Percentiles rank a stretch among this genome's conserved stretches.
Conservation (phyloP, 2,329 filamentous ascomycete species). For the Penicillium hordei region DNA sequence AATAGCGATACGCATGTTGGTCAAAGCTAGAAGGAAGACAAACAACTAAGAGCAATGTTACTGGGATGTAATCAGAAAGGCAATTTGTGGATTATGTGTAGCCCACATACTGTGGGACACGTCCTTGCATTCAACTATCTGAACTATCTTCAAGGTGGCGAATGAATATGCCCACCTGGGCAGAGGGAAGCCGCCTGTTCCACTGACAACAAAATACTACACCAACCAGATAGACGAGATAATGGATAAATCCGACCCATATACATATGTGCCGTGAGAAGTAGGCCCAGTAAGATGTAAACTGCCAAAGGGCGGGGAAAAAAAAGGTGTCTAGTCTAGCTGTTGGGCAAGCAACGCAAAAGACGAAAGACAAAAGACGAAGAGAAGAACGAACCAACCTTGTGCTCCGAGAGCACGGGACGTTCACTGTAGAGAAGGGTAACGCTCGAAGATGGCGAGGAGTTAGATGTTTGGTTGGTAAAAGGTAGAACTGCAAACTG, state of each 20-base stretch:
- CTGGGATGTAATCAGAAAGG: neutral
- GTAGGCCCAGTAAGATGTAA: constrained; percentile 7
- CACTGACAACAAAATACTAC: constrained; percentile 14
- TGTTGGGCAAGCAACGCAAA: constrained; percentile 17
- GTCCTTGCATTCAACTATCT: constrained; percentile 14
- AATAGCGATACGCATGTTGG: too few relatives aligned
- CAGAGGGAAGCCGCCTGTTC: neutral
- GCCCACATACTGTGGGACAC: constrained; percentile 9
- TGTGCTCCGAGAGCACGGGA: constrained; percentile 28
- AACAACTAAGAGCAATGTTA: neutral
- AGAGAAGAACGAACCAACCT: constrained; percentile 37
- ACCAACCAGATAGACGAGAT: constrained; percentile 11
- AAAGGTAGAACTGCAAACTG: constrained; percentile 22
- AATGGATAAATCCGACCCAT: constrained; percentile 6
- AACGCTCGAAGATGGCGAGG: constrained; percentile 16
- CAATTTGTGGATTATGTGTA: neutral
- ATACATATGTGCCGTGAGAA: constrained; percentile 5
- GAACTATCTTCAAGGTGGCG: constrained; percentile 19
- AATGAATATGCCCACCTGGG: constrained; percentile 12
- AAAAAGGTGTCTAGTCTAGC: constrained; percentile 10
- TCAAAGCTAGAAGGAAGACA: too few relatives aligned
- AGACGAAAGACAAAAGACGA: constrained; percentile 12
- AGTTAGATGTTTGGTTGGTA: constrained; percentile 6
- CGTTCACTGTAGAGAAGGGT: constrained; percentile 16
- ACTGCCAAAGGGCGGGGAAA: constrained; percentile 8